Conservation (phyloP, 2,329 filamentous ascomycete genomes). For the Diaporthe citri region DNA sequence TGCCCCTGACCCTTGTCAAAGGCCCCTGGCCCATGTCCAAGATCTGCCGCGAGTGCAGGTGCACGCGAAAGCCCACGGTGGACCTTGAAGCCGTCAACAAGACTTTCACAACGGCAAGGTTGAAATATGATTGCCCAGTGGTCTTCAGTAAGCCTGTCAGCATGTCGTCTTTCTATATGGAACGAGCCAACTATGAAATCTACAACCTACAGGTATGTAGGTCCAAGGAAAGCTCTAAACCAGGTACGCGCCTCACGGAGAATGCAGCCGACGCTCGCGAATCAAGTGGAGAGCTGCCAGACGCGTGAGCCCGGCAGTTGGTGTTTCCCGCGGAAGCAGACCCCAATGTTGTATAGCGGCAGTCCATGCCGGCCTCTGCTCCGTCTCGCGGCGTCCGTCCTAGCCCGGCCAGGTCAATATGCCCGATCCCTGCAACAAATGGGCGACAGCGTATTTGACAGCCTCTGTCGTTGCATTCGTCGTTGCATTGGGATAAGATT, state of each 20-base stretch:
- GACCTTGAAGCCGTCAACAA: too few species aligned
- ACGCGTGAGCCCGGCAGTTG: not conserved
- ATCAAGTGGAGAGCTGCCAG: not conserved
- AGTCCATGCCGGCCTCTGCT: not conserved
- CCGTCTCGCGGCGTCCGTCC: not conserved
- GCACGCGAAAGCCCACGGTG: too few species aligned
- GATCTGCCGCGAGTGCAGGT: too few species aligned
- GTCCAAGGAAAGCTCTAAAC: not conserved
- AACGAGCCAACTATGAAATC: too few species aligned
- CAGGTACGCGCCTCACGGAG: not conserved
- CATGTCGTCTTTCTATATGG: too few species aligned
- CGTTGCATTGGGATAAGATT: not conserved
- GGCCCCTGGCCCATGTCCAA: too few species aligned
- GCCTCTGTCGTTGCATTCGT: not conserved
- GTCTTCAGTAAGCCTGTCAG: too few species aligned
- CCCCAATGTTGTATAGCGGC: not conserved
- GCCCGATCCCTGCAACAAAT: conserved; percentile 3
- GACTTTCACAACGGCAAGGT: too few species aligned
- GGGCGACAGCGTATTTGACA: not conserved
- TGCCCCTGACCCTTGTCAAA: too few species aligned
- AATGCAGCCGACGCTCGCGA: not conserved
- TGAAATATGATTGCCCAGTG: too few species aligned
- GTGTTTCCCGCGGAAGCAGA: not conserved
- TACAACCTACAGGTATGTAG: too few species aligned
- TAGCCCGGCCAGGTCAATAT: not conserved